Evolutionary conservation across 352 stramenopile species (phyloP).

Genomic region (Phytopythium sindhum): DNA sequence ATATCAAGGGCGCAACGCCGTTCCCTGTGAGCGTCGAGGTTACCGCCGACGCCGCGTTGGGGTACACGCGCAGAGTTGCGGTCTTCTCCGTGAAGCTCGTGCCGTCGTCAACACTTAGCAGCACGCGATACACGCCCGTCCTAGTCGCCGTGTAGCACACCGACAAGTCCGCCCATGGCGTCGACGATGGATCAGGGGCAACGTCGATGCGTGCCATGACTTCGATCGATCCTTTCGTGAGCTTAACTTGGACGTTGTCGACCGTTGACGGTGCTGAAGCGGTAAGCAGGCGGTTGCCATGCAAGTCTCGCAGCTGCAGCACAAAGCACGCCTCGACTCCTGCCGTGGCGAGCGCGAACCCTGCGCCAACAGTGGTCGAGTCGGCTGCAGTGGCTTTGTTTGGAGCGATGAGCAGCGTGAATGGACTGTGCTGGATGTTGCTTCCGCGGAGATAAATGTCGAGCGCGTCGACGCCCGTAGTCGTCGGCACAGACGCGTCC

Average conservation of each 20-base stretch:
- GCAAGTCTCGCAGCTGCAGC: conserved; percentile 40
- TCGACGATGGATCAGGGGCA: not conserved
- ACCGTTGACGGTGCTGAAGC: conserved; percentile 6
- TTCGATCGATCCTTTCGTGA: conserved; percentile 5
- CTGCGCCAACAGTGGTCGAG: conserved; percentile 31
- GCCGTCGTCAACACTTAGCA: conserved; percentile 29
- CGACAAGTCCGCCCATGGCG: conserved; percentile 4
- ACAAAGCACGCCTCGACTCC: conserved; percentile 25
- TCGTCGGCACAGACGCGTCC: conserved; percentile 14
- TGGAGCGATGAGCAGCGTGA: conserved; percentile 37
- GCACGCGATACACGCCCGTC: conserved; percentile 30
- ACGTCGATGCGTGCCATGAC: conserved; percentile 5
- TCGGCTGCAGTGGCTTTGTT: conserved; percentile 21
- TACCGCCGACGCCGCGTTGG: conserved; percentile 25
- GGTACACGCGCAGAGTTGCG: conserved; percentile 19
- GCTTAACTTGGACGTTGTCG: conserved; percentile 10
- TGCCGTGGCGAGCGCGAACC: conserved; percentile 31
- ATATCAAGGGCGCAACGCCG: conserved; percentile 29
- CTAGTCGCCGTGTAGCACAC: conserved; percentile 29
- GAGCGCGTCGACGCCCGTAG: conserved; percentile 15
- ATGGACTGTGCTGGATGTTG: conserved; percentile 41
- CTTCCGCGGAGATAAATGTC: conserved; percentile 31
- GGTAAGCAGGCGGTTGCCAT: conserved; percentile 22
- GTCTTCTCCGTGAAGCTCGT: conserved; percentile 26
- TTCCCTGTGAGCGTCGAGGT: conserved; percentile 28